Evolutionary conservation across 2,329 filamentous ascomycete species (phyloP).

Genomic region (Xylariaceae sp.): DNA sequence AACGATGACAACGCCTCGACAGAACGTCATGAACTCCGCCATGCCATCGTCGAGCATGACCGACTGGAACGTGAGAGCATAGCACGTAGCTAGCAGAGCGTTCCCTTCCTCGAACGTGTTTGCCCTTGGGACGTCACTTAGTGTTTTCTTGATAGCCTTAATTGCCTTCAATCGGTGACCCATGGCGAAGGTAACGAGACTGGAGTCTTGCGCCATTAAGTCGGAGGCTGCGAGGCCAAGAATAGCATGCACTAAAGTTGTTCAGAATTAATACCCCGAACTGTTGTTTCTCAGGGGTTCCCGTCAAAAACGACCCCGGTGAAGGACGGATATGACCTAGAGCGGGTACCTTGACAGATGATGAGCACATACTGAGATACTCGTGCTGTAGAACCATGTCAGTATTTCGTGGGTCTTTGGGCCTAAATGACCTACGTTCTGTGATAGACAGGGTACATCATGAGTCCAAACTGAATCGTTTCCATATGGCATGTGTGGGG

Average conservation of each 20-base stretch:
- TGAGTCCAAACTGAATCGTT: conserved; percentile 63
- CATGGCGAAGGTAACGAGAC: conserved; percentile 54
- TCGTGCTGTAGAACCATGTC: conserved; percentile 20
- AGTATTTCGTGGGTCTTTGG: conserved; percentile 1
- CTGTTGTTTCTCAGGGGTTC: neutral
- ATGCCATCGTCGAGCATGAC: conserved; percentile 53
- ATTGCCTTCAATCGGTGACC: conserved; percentile 57
- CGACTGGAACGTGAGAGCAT: conserved; percentile 55
- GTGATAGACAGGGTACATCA: conserved; percentile 60
- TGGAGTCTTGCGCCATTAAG: conserved; percentile 47
- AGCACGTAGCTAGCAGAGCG: conserved; percentile 55
- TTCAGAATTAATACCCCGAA: neutral
- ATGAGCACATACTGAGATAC: conserved; percentile 23
- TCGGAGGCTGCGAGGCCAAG: conserved; percentile 61
- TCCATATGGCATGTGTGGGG: conserved; percentile 59
- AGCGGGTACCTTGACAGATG: neutral
- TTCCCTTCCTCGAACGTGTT: conserved; percentile 50
- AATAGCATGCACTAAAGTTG: conserved; percentile 57
- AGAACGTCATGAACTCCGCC: conserved; percentile 57
- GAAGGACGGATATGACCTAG: no score
- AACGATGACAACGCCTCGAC: conserved; percentile 52
- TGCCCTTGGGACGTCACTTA: conserved; percentile 40
- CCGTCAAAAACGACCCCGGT: no score
- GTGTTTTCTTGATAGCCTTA: conserved; percentile 52
- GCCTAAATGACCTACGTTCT: conserved; percentile 45